A percentile compares a stretch with the other conserved stretches of the same genome.
Conservation (phyloP, 2,329 filamentous ascomycete species). For the Hawksworthiomyces lignivorus region DNA sequence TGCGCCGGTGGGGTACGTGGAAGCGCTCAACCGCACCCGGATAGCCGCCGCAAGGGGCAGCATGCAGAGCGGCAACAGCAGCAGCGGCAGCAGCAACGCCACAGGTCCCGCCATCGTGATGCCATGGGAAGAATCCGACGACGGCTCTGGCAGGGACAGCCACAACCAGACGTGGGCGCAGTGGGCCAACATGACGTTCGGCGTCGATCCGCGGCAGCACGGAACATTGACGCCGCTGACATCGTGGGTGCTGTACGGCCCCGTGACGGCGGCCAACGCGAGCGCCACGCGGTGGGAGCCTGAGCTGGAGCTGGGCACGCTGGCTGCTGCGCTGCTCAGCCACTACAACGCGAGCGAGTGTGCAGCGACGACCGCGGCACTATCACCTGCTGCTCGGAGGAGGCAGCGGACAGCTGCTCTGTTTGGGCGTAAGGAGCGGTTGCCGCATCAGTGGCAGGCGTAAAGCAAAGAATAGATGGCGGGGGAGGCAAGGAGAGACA, state of each 20-base stretch:
- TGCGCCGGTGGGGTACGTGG: slow-evolving; percentile 19
- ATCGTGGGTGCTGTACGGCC: slow-evolving; percentile 33
- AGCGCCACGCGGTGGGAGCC: slow-evolving; percentile 2
- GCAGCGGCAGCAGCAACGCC: too few relatives aligned
- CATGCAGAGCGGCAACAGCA: too few relatives aligned
- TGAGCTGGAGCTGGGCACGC: slow-evolving; percentile 5
- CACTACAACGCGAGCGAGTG: slow-evolving; percentile 2
- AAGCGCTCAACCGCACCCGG: slow-evolving; percentile 23
- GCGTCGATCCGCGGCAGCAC: slow-evolving; percentile 9
- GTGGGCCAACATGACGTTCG: slow-evolving; percentile 15
- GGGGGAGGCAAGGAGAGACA: too few relatives aligned
- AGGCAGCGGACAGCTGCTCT: too few relatives aligned
- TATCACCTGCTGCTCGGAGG: too few relatives aligned
- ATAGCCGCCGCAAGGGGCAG: too few relatives aligned
- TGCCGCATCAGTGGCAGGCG: too few relatives aligned
- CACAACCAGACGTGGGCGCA: slow-evolving; percentile 7
- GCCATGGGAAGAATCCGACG: neutral
- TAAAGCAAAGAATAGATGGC: too few relatives aligned
- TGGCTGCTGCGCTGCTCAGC: slow-evolving; percentile 3
- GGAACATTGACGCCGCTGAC: slow-evolving; percentile 27
- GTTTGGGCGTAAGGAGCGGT: too few relatives aligned
- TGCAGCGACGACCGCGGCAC: neutral
- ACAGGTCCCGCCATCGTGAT: neutral
- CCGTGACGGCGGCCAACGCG: slow-evolving; percentile 19
- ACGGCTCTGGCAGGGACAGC: neutral